Evolutionary conservation across 345 rosid genomes (phyloP).

Genomic region (Euphorbia pulcherrima): DNA sequence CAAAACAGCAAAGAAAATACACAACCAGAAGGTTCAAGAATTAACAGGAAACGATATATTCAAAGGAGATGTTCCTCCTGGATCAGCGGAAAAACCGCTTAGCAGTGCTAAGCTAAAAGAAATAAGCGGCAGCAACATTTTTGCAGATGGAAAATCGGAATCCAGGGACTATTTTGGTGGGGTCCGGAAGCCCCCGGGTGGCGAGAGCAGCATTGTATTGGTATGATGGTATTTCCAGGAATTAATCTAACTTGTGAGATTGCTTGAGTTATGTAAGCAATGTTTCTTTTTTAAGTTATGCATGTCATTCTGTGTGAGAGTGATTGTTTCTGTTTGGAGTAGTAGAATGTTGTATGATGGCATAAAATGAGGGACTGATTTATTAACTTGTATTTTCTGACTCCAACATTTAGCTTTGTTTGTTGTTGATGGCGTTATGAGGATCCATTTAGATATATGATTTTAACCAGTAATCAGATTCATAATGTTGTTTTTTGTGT

Average conservation of each 20-base stretch:
- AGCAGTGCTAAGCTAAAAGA: conserved; percentile 26
- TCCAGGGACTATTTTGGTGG: conserved; percentile 29
- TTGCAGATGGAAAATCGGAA: conserved; percentile 25
- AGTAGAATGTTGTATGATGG: conserved; percentile 10
- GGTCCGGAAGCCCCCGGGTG: conserved; percentile 28
- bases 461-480: background rate
- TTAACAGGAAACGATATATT: conserved; percentile 26
- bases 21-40: conserved; percentile 30
- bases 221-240: conserved; percentile 6
- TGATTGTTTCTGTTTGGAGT: conserved; percentile 2
- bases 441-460: background rate
- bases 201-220: conserved; percentile 26
- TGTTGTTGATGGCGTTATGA: too few relatives aligned
- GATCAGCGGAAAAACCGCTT: conserved; percentile 21
- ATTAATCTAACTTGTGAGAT: background rate
- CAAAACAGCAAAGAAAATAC: conserved; percentile 23
- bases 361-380: conserved; percentile 13
- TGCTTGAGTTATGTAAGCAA: conserved; percentile 5
- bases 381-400: conserved; percentile 3
- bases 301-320: background rate
- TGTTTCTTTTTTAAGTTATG: conserved; percentile 3
- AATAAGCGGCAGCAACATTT: conserved; percentile 29
- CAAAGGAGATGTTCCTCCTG: conserved; percentile 30
- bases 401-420: background rate
- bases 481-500: background rate